Conservation (phyloP, 1,284 basidiomycete genomes). For the Butyriboletus pseudospeciosus region DNA sequence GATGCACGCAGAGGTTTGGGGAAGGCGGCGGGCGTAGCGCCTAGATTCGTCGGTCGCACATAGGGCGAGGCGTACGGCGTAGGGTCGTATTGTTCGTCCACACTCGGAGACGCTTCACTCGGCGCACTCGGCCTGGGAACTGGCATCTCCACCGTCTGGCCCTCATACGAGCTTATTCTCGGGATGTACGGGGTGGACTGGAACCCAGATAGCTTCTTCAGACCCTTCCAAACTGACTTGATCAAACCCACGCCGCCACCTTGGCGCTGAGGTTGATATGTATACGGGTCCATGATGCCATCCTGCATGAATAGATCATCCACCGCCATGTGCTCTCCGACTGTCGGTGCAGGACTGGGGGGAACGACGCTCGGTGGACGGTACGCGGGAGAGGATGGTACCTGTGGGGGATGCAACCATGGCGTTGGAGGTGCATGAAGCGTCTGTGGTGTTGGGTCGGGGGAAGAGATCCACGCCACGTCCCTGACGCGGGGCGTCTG, state of each 20-base stretch:
- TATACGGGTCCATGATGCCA: conserved; percentile 3
- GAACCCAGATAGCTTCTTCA: conserved; percentile 23
- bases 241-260: conserved; percentile 10
- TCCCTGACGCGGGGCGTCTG: conserved; percentile 23
- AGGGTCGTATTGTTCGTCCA: conserved; percentile 6
- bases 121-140: neutral
- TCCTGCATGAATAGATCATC: conserved; percentile 13
- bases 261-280: conserved; percentile 2
- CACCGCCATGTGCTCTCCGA: conserved; percentile 28
- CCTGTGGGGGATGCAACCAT: conserved; percentile 1
- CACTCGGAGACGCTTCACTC: conserved; percentile 9
- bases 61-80: conserved; percentile 19
- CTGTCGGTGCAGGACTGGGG: conserved; percentile 21
- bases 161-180: neutral
- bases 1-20: conserved; percentile 10
- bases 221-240: conserved; percentile 21
- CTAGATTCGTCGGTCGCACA: neutral
- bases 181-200: neutral
- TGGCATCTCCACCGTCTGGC: conserved; percentile 6
- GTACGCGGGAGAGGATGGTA: conserved; percentile 2
- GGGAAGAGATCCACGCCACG: conserved; percentile 23
- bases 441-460: conserved; percentile 11
- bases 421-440: conserved; percentile 1
- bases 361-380: conserved; percentile 9
- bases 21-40: neutral